Conservation (phyloP, 441 rosid genomes). For the Bocquillonia castaneifolia region DNA sequence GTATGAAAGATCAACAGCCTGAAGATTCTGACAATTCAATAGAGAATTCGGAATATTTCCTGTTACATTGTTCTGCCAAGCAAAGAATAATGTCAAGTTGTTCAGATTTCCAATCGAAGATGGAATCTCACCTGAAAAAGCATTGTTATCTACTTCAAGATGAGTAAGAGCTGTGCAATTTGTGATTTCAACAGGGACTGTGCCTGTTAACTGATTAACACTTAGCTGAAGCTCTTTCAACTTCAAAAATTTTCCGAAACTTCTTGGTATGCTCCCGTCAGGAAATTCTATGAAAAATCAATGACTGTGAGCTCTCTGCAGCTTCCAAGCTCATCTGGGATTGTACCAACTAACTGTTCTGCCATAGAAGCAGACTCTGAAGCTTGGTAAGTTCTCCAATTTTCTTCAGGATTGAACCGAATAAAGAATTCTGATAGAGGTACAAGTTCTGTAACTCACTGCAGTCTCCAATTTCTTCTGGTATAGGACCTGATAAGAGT, state of each 20-base stretch:
- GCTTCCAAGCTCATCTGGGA: constrained; percentile 61
- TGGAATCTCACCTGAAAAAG: constrained; percentile 75
- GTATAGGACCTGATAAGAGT: constrained; percentile 66
- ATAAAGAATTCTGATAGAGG: constrained; percentile 78
- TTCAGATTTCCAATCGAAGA: constrained; percentile 47
- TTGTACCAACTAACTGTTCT: constrained; percentile 74
- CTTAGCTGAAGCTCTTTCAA: constrained; percentile 87
- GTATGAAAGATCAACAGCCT: constrained; percentile 86
- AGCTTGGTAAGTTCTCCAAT: constrained; percentile 69
- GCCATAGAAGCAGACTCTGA: constrained; percentile 72
- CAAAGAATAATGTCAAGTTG: constrained; percentile 69
- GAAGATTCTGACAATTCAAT: constrained; percentile 62
- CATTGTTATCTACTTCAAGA: constrained; percentile 76
- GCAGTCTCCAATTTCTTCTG: constrained; percentile 79
- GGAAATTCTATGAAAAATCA: constrained; percentile 75
- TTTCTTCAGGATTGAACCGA: constrained; percentile 60
- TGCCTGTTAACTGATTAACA: constrained; percentile 71
- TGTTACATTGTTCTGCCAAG: constrained; percentile 81
- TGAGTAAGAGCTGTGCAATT: constrained; percentile 58
- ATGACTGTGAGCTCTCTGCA: constrained; percentile 60
- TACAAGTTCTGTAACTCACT: constrained; percentile 71
- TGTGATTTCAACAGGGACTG: constrained; percentile 62
- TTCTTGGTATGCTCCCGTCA: constrained; percentile 72
- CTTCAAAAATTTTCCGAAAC: constrained; percentile 61
- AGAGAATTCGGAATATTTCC: constrained; percentile 68